Percentiles rank a stretch among this genome's conserved stretches.
Evolutionary conservation across 768 basidiomycete species (phyloP).

Genomic region (Leccinum fibrillosum): DNA sequence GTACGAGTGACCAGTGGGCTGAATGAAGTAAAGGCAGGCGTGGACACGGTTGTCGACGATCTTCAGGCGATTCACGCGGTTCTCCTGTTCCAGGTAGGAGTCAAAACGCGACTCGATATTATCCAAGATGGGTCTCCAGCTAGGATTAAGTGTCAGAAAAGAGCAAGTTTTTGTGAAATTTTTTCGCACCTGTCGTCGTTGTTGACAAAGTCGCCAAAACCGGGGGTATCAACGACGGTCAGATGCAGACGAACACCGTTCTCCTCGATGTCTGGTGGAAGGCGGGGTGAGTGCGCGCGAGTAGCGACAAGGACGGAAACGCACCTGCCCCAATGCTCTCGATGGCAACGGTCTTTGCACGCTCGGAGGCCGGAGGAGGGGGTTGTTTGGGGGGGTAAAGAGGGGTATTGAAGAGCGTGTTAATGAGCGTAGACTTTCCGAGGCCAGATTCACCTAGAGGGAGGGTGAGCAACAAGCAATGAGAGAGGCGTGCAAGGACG

Average conservation of each 20-base stretch:
- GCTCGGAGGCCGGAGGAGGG: conserved; percentile 79
- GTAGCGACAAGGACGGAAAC: conserved; percentile 8
- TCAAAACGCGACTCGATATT: conserved; percentile 98
- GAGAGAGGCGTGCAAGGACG: conserved; percentile 34
- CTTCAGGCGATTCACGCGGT: conserved; percentile 93
- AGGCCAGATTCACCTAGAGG: conserved; percentile 91
- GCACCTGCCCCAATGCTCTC: conserved; percentile 97
- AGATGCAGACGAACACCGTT: conserved; percentile 94
- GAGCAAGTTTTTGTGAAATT: conserved; percentile 5
- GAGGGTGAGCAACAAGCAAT: conserved; percentile 2
- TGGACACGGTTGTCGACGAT: conserved; percentile 97
- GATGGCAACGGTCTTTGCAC: conserved; percentile 91
- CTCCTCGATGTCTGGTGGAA: conserved; percentile 89
- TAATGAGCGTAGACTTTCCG: conserved; percentile 98
- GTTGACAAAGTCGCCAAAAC: conserved; percentile 99
- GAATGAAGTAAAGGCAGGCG: conserved; percentile 98
- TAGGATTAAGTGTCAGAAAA: conserved; percentile 33
- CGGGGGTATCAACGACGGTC: conserved; percentile 99
- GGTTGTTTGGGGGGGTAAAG: conserved; percentile 90
- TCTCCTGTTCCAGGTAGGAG: conserved; percentile 97
- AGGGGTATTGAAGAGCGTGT: conserved; percentile 96
- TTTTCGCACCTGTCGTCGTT: conserved; percentile 87
- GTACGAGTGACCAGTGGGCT: conserved; percentile 97
- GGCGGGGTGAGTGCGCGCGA: conserved; percentile 15
- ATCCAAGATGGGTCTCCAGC: conserved; percentile 98